Evolutionary conservation across 1,284 basidiomycete species (phyloP).

Genomic region (Ceratorhiza oryzae-sativae): DNA sequence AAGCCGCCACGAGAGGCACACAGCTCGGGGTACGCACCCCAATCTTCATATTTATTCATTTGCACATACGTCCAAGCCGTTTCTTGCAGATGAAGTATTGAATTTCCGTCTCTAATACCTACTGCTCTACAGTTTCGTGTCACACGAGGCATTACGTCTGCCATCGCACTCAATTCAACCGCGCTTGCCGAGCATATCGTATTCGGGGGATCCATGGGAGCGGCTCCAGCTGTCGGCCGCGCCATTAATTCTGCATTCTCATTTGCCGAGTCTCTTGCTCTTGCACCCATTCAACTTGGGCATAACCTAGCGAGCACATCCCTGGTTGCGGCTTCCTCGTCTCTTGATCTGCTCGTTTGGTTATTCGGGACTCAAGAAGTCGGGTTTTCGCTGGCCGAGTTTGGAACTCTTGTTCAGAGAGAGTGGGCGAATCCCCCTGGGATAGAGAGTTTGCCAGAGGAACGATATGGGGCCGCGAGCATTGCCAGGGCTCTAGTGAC

Average conservation of each 20-base stretch:
- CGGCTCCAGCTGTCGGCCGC: constrained; percentile 62
- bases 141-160: constrained; percentile 66
- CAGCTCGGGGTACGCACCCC: constrained; percentile 64
- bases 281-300: constrained; percentile 73
- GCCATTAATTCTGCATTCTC: constrained; percentile 68
- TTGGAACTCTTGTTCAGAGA: constrained; percentile 70
- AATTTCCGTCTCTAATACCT: no score
- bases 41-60: constrained; percentile 39
- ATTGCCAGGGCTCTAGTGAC: constrained; percentile 72
- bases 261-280: constrained; percentile 70
- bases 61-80: no score
- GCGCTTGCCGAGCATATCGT: constrained; percentile 66
- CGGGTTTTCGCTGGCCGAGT: constrained; percentile 73
- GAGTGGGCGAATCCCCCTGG: constrained; percentile 70
- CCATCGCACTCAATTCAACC: constrained; percentile 63
- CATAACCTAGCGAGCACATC: constrained; percentile 80
- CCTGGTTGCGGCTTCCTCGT: constrained; percentile 71
- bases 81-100: no score
- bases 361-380: constrained; percentile 73
- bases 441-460: constrained; percentile 63
- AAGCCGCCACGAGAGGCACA: constrained; percentile 70
- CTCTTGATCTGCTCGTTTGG: constrained; percentile 71
- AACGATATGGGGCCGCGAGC: constrained; percentile 67
- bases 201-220: constrained; percentile 65
- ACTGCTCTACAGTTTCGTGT: constrained; percentile 63